These are phyloP conservation scores for Trichoderma aggressivum DNA, from an alignment of 2,329 filamentous ascomycete genomes.

Conservation along the genomic window DNA sequence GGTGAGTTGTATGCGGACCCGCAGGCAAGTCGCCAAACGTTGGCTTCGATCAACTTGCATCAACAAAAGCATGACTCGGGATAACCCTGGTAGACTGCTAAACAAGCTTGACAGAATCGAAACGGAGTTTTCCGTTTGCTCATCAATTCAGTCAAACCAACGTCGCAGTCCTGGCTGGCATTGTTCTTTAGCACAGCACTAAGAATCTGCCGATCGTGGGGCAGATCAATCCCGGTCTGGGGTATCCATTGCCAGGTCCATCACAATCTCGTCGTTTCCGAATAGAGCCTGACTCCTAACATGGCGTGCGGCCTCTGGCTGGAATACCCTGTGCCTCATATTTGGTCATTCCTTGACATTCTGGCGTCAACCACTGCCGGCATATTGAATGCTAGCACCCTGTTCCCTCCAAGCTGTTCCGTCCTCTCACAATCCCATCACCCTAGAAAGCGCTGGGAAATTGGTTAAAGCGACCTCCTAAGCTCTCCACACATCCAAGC, in stretches of 20 bases:
- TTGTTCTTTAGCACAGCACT: background rate
- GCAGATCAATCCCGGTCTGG: background rate
- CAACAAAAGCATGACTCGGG: background rate
- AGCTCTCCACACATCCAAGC: background rate
- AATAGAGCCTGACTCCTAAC: background rate
- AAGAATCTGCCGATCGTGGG: slow-evolving; percentile 6
- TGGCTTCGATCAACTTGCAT: background rate
- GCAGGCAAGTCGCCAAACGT: background rate
- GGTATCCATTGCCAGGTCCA: slow-evolving; percentile 9
- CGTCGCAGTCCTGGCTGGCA: background rate
- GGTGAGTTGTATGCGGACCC: background rate
- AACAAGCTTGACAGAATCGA: background rate
- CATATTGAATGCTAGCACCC: background rate
- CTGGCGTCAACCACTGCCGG: background rate
- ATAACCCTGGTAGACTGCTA: background rate
- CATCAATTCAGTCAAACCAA: background rate
- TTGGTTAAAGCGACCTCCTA: background rate
- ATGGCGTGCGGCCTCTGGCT: background rate
- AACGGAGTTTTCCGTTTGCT: background rate
- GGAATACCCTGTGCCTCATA: background rate
- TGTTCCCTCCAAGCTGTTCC: background rate
- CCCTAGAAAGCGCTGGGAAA: background rate
- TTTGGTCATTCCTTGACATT: background rate
- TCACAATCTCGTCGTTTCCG: background rate
- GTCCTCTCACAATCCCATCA: background rate